These are phyloP conservation scores for Neurospora sp. DNA, from an alignment of 495 filamentous ascomycete genomes.

Conservation along the genomic window DNA sequence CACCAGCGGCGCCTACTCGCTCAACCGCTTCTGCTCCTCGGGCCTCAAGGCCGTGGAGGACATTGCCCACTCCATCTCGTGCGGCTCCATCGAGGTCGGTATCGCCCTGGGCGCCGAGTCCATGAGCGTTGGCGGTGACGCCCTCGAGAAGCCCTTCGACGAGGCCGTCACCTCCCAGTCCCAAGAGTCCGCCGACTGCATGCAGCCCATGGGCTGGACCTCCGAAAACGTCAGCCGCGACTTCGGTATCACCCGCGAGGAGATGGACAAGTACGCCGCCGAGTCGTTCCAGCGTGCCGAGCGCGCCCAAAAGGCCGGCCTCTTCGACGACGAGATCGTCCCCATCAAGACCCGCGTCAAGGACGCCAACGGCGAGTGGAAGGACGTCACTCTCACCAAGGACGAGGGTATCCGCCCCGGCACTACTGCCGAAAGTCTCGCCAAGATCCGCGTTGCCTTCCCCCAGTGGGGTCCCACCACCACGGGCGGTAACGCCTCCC, in stretches of 20 bases:
- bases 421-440: constrained; percentile 71
- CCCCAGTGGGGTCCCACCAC: constrained; percentile 75
- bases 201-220: constrained; percentile 96
- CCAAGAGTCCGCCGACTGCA: constrained; percentile 74
- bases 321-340: constrained; percentile 90
- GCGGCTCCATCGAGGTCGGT: constrained; percentile 75
- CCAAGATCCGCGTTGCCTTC: constrained; percentile 87
- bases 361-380: constrained; percentile 69
- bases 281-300: constrained; percentile 84
- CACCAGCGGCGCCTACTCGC: constrained; percentile 65
- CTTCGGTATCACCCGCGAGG: constrained; percentile 71
- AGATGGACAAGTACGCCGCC: constrained; percentile 75
- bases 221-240: constrained; percentile 92
- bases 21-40: constrained; percentile 96
- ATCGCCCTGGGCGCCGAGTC: constrained; percentile 80
- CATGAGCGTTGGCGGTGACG: constrained; percentile 67
- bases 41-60: constrained; percentile 91
- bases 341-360: constrained; percentile 74
- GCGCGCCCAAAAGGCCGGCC: constrained; percentile 80
- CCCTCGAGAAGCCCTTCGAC: constrained; percentile 62
- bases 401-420: constrained; percentile 88
- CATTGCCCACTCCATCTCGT: constrained; percentile 78
- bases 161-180: constrained; percentile 57
- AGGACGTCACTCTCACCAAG: constrained; percentile 63
- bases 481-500: constrained; percentile 91